Evolutionary conservation across 805 yeast species (phyloP), one percentile per base, ranked within the genome.

Genomic region (Naumovozyma dairenensis): DNA sequence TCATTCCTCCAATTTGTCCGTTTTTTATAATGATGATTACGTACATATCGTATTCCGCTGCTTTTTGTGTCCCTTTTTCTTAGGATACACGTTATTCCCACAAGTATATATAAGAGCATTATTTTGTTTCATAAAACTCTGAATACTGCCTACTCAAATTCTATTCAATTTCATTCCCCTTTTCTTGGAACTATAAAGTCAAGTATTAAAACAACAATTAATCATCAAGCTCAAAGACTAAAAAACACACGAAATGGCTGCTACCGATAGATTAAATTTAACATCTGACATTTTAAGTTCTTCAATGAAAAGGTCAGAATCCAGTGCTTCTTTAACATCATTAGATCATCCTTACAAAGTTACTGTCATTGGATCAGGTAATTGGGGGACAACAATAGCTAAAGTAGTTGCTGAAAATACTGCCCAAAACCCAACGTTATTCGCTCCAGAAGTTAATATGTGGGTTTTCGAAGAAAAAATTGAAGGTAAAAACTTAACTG

Each of bases 381-480:
- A 89, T 63, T 89, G 98, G 80, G 98, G 98, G 44, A 84, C 96
- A 29, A 89, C 96, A 13, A 86, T 89, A 36, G 96, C 97, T 43
- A 89, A 92, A 59, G 84, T 89, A 32, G 77, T 86, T 17, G 89
- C 96, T 24, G 96, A 92, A 62, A 86, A 85, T 60, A 69, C 87
- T 28, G 69, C 67, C 12, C 74, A 71, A 42, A 73, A 83, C 60
- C 79, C 86, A 21, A 68, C 74, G 27, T 63, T 82, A 52, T 89
- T 92, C 60, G 70, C 74, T 39, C 66, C 64, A 40, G 65, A 72
- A 37, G 96, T 92, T 28, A 77, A 78, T 50, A 86, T 92, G 96
- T 89, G 98, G 98, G 98, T 89, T 9, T 84, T 70, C 49, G 87
- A 92, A 61, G 98, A 89, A 62, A 56, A 71, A 43, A 62, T 80